Base-by-base conservation (phyloP, 176 grass and related monocot species). In the Rhynchospora tenuis region DNA sequence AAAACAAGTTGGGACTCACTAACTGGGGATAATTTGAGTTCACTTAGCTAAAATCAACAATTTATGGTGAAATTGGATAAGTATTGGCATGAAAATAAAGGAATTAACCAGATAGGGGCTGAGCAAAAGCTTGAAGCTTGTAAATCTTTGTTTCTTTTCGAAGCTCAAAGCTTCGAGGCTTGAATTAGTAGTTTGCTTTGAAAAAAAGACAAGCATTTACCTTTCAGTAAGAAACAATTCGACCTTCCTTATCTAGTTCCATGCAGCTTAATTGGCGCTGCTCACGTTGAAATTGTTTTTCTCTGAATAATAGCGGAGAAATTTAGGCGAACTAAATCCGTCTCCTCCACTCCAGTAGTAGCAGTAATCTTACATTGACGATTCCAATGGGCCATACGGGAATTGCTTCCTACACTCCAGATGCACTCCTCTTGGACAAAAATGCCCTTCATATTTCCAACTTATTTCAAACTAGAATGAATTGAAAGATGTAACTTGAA, bases 1-100 rank as follows among this genome's bases (percentile, higher is more conserved):
- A 33, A 64, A 64, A 79, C 59, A 17, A 81, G 78, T 44, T 44
- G 19, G 19, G 63, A 60, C 24, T 64, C 78, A 79, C 56, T 55
- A 59, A 24, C 50, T 38, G 50, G 26, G 42, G 20, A 79, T 59
- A 59, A 79, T n/a, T 69, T n/a, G 50, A 63, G 59, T 61, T 73
- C 0, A 46, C 14, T 47, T 23, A 46, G 13, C 38, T n/a, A 62
- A 81, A 11, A 15, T 63, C 10, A 45, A 81, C 43, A 59, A 63
- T 17, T 44, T 17, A 57, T 20, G 58, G 15, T 79, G 52, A 59
- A 57, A 59, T 59, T 79, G 24, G 54, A 58, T 42, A 59, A 79
- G 52, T 28, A 9, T 79, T 59, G 23, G 19, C 26, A 55, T 59
- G n/a, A 6, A 55, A 43, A 16, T 50, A 38, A n/a, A 43, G 20